These are phyloP conservation scores for Ambrosia artemisiifolia DNA, from an alignment of 129 eudicot genomes.

Conservation along the genomic window DNA sequence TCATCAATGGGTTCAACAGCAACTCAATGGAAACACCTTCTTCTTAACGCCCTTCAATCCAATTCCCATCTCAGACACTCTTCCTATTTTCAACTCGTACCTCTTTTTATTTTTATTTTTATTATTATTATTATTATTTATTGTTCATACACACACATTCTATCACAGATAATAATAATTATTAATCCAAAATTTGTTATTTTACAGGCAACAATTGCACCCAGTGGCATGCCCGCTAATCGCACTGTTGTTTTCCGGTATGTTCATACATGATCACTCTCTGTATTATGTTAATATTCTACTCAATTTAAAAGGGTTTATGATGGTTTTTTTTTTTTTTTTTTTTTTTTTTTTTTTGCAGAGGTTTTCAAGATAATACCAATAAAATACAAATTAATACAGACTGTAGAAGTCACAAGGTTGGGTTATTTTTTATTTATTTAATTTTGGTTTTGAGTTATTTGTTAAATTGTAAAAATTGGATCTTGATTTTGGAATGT, in stretches of 20 bases:
- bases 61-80: constrained; percentile 82
- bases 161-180: no score
- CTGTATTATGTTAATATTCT: not conserved
- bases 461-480: constrained; percentile 16
- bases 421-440: not conserved
- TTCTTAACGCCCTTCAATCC: constrained; percentile 60
- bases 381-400: constrained; percentile 85
- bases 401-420: constrained; percentile 78
- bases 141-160: not conserved
- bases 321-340: constrained; percentile 18
- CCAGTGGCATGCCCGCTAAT: constrained; percentile 78
- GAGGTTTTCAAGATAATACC: constrained; percentile 72
- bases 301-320: constrained; percentile 1
- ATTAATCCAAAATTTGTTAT: not conserved
- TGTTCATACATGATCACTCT: not conserved
- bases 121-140: not conserved
- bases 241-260: constrained; percentile 97
- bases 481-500: constrained; percentile 8
- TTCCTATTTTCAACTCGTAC: constrained; percentile 77
- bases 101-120: not conserved
- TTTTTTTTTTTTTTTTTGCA: constrained; percentile 25
- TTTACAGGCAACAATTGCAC: constrained; percentile 67
- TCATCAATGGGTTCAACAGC: constrained; percentile 44
- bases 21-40: constrained; percentile 93
- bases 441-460: not conserved